Conservation (phyloP, 805 yeast genomes). For the Candida yuanshanica region DNA sequence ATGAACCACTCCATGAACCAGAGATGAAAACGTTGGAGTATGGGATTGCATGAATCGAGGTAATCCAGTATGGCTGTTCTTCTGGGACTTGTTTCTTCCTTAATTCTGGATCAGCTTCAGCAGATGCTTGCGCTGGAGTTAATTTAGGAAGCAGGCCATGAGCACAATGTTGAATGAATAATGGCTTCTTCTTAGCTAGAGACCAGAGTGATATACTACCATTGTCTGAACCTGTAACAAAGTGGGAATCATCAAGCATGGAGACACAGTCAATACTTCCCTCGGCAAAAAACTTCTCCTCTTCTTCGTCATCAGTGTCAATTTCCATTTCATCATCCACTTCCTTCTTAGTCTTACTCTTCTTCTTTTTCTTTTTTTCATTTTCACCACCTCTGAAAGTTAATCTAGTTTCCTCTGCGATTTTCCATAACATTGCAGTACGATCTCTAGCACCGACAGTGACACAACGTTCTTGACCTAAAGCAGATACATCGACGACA, state of each 20-base stretch:
- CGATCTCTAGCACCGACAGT: slow-evolving; percentile 95
- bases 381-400: slow-evolving; percentile 89
- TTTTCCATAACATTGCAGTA: slow-evolving; percentile 95
- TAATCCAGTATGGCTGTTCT: slow-evolving; percentile 79
- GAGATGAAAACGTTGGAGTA: slow-evolving; percentile 77
- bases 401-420: slow-evolving; percentile 88
- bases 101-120: slow-evolving; percentile 33
- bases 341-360: slow-evolving; percentile 25
- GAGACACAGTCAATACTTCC: slow-evolving; percentile 88
- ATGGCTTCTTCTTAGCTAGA: slow-evolving; percentile 81
- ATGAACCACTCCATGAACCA: slow-evolving; percentile 82
- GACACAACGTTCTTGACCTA: slow-evolving; percentile 85
- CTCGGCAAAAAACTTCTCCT: slow-evolving; percentile 50
- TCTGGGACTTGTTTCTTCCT: slow-evolving; percentile 55
- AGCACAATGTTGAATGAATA: slow-evolving; percentile 58
- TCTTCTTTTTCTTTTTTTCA: slow-evolving; percentile 32
- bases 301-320: slow-evolving; percentile 21
- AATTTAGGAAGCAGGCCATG: slow-evolving; percentile 65
- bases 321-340: slow-evolving; percentile 27
- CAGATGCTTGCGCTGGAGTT: slow-evolving; percentile 48
- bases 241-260: slow-evolving; percentile 89
- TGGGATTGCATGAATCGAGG: slow-evolving; percentile 76
- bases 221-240: slow-evolving; percentile 92
- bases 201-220: slow-evolving; percentile 92
- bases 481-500: slow-evolving; percentile 74